Conservation (phyloP, 768 basidiomycete genomes). For the Boletus bicolor region DNA sequence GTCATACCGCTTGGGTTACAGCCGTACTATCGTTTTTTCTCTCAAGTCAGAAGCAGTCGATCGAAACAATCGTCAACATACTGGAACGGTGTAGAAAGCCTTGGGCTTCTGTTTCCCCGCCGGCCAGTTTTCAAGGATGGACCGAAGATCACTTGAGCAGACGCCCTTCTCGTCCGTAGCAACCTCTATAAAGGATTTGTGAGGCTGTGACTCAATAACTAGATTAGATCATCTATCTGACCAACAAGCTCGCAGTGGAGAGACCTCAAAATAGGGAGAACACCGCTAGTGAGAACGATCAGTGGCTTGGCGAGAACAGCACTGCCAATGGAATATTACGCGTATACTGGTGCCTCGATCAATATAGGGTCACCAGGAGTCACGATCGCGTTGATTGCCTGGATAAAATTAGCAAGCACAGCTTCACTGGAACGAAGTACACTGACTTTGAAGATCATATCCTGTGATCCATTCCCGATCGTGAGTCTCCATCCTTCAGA, state of each 20-base stretch:
- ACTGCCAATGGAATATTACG: slow-evolving; percentile 40
- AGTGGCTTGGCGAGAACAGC: slow-evolving; percentile 11
- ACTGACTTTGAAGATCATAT: slow-evolving; percentile 79
- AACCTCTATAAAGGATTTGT: slow-evolving; percentile 52
- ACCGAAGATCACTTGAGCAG: slow-evolving; percentile 52
- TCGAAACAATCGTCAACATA: slow-evolving; percentile 31
- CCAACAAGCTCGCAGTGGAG: slow-evolving; percentile 60
- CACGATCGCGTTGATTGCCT: slow-evolving; percentile 71
- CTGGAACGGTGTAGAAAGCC: slow-evolving; percentile 77
- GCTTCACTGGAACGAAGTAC: background rate
- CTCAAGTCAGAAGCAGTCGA: slow-evolving; percentile 1
- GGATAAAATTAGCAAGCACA: slow-evolving; percentile 8
- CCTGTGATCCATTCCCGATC: slow-evolving; percentile 84
- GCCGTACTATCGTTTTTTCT: slow-evolving; percentile 52
- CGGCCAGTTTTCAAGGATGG: slow-evolving; percentile 75
- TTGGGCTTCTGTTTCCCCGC: slow-evolving; percentile 66
- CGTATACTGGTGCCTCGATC: slow-evolving; percentile 80
- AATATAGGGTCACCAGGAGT: slow-evolving; percentile 79
- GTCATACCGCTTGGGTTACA: slow-evolving; percentile 87
- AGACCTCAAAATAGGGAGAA: slow-evolving; percentile 59
- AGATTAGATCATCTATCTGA: slow-evolving; percentile 21
- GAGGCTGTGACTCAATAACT: background rate
- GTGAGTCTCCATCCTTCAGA: slow-evolving; percentile 73
- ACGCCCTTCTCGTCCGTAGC: slow-evolving; percentile 75
- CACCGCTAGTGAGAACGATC: slow-evolving; percentile 44